A percentile compares a stretch with the other conserved stretches of the same genome.
These are phyloP conservation scores for Moesziomyces antarcticus DNA, from an alignment of 1,284 basidiomycete genomes.

Conservation along the genomic window DNA sequence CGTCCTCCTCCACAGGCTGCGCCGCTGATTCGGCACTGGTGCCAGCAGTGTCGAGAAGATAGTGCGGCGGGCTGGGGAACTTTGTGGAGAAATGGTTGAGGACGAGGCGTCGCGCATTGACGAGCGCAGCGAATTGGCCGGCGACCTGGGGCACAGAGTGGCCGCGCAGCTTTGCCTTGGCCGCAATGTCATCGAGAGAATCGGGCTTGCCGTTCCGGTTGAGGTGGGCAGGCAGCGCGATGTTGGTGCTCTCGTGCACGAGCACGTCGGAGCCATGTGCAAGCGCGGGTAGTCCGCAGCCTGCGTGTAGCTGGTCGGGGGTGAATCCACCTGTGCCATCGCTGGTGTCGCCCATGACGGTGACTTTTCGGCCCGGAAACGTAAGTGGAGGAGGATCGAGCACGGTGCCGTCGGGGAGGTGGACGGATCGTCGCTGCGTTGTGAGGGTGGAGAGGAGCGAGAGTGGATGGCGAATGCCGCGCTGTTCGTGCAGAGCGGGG, in stretches of 20 bases:
- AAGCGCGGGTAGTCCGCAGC: constrained; percentile 19
- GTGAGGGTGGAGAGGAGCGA: constrained; percentile 51
- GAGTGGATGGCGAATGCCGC: constrained; percentile 60
- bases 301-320: constrained; percentile 14
- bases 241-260: constrained; percentile 66
- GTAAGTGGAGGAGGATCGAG: constrained; percentile 57
- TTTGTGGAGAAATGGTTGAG: constrained; percentile 65
- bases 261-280: constrained; percentile 56
- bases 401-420: constrained; percentile 59
- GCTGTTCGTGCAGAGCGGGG: constrained; percentile 40
- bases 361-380: constrained; percentile 60
- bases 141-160: constrained; percentile 64
- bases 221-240: constrained; percentile 49
- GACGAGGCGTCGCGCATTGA: constrained; percentile 51
- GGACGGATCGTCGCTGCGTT: constrained; percentile 41
- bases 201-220: constrained; percentile 43
- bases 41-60: constrained; percentile 29
- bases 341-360: constrained; percentile 64
- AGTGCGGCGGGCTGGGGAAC: constrained; percentile 50
- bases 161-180: constrained; percentile 49
- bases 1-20: background rate
- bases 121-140: constrained; percentile 57
- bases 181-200: constrained; percentile 37
- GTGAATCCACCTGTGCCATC: constrained; percentile 58
- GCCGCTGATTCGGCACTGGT: constrained; percentile 7